Conservation (phyloP, 345 rosid genomes). For the Salix caprea region DNA sequence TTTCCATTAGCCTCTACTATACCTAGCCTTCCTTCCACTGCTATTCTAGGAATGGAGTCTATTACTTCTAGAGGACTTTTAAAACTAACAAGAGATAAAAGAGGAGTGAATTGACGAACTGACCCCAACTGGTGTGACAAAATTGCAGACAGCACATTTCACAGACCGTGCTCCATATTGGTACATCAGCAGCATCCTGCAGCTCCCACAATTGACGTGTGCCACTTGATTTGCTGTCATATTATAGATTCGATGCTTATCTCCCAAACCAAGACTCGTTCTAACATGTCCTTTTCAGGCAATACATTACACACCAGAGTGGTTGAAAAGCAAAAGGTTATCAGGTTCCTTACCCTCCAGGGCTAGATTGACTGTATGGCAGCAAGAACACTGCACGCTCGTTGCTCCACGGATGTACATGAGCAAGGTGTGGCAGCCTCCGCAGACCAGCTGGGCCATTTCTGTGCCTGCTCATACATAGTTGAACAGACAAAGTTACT, state of each 20-base stretch:
- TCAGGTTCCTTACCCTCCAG: conserved; percentile 52
- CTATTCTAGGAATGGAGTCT: not conserved
- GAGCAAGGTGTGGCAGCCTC: conserved; percentile 92
- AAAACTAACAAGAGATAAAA: not conserved
- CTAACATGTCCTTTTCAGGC: not conserved
- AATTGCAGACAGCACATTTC: conserved; percentile 93
- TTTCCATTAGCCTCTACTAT: not conserved
- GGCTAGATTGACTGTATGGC: conserved; percentile 92
- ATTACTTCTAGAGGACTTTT: not conserved
- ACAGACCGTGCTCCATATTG: conserved; percentile 91
- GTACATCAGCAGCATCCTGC: conserved; percentile 94
- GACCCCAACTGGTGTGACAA: conserved; percentile 82
- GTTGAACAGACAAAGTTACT: not conserved
- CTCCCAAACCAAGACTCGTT: not conserved
- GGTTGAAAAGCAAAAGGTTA: not conserved
- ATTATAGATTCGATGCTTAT: not conserved
- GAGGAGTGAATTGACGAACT: conserved; percentile 11
- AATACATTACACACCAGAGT: not conserved
- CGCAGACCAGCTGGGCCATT: conserved; percentile 97
- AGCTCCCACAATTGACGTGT: conserved; percentile 87
- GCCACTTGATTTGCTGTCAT: conserved; percentile 90
- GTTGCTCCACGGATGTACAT: conserved; percentile 99
- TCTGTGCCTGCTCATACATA: conserved; percentile 65
- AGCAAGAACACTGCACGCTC: conserved; percentile 95
- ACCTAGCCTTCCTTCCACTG: not conserved